Base-by-base conservation (phyloP, 2,329 filamentous ascomycete species). In the Ascochyta koolunga region DNA sequence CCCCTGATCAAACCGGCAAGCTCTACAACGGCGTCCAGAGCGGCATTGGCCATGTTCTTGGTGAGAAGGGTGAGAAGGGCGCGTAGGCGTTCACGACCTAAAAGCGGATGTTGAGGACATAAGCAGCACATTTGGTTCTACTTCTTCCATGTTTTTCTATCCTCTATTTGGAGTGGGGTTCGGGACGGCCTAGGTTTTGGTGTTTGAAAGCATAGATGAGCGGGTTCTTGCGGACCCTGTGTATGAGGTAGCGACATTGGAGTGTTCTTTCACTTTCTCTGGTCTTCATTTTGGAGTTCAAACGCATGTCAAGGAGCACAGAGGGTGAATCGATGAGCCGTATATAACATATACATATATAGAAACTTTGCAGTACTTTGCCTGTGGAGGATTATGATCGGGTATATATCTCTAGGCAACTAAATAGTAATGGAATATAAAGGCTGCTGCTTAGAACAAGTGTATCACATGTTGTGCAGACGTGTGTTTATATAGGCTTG, bases 151-250 rank as follows among this genome's bases (percentile, higher is more conserved):
- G 61, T 70, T 59, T 66, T 71, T 59, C 47, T 68, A 68, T 60
- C 56, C 40, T 45, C 54, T 56, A 36, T 57, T 62, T 65, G 61
- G 58, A 56, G 60, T 47, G 53, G 53, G 50, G 47, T 52, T 62
- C 58, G 61, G 61, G 60, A 62, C 59, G 66, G 64, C 54, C 51
- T 58, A 54, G 47, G 57, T 56, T 50, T 49, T 50, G 62, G 64
- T 69, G 66, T 70, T 67, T 45, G 62, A 61, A 64, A 62, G 62
- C 63, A 71, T 73, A 74, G 71, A 71, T 65, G 65, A 66, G 63
- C 64, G 59, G 63, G 60, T 56, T 66, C 56, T 56, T 56, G 56
- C 50, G 59, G 57, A 54, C 51, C 56, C 52, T 41, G 59, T 57
- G 54, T 54, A 53, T 22, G 39, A 60, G 54, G 47, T 44, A 43